Conservation (phyloP, 1,284 basidiomycete genomes). For the Xanthoconium separans region DNA sequence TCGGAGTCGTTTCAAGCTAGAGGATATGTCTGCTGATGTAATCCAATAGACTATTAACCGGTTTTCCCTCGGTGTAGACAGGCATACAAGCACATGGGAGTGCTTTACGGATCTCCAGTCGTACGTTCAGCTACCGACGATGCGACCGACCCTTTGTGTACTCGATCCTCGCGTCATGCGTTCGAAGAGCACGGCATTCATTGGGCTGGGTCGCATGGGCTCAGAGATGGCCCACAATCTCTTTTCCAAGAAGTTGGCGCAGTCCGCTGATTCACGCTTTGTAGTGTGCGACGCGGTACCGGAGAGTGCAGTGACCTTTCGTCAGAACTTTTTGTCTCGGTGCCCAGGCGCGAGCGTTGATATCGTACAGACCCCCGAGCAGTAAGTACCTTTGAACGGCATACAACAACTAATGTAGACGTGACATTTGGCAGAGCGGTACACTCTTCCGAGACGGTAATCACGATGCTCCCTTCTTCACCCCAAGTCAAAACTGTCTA, state of each 20-base stretch:
- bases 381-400: constrained; percentile 48
- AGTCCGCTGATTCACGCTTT: constrained; percentile 51
- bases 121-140: constrained; percentile 8
- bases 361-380: constrained; percentile 60
- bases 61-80: no score
- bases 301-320: constrained; percentile 59
- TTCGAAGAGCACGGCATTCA: constrained; percentile 63
- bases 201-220: constrained; percentile 83
- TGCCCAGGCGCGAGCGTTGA: constrained; percentile 59
- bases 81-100: background rate
- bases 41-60: background rate
- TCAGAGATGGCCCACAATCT: constrained; percentile 83
- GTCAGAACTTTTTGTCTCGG: constrained; percentile 48
- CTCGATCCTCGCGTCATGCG: constrained; percentile 36
- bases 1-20: background rate
- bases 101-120: constrained; percentile 4
- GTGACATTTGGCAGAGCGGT: constrained; percentile 48
- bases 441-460: constrained; percentile 59
- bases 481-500: constrained; percentile 80
- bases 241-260: constrained; percentile 63
- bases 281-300: constrained; percentile 76
- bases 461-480: constrained; percentile 89
- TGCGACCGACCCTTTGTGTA: constrained; percentile 43
- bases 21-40: constrained; percentile 17
- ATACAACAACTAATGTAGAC: constrained; percentile 9